Evolutionary conservation across 352 stramenopile species (phyloP), one percentile per base, ranked within the genome.

Genomic region (Phytophthora pistaciae): DNA sequence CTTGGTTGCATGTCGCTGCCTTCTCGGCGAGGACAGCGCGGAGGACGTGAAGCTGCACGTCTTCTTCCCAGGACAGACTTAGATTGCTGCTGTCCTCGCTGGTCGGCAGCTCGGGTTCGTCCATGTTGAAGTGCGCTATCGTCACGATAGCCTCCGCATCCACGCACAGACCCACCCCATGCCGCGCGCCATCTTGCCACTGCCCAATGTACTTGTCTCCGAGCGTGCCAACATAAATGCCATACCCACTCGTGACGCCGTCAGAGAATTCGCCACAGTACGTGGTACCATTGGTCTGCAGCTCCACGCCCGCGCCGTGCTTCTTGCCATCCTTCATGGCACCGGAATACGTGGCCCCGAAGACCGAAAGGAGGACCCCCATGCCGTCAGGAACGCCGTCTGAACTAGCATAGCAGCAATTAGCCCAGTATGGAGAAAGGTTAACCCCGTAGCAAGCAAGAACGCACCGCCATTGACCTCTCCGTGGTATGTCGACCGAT

Each of bases 121-220:
- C 70, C 70, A 65, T 53, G 20, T 44, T 66, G 65, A 88, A 91
- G 6, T 60, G 38, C 11, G 63, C 70, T 25, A 56, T 61, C 0
- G 31, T 61, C 33, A 78, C 56, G 20, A 60, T 36, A 10, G 79
- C 77, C 20, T 87, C 71, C 9, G 70, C 56, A 16, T 85, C 64
- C 1, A 90, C n/a, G 10, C 20, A 66, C 48, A 91, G 44, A 3
- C 80, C 84, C 1, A 79, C 10, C 25, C 84, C 84, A 25, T 86
- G 62, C 4, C 83, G 83, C 6, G 70, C 69, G 3, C 71, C 74
- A 16, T 78, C 61, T 20, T 57, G 42, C 80, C 80, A 91, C 16
- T 86, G 66, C 0, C 83, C 84, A 13, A 85, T 42, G 55, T 79
- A 86, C 59, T 78, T 80, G 48, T 77, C 56, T 10, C 77, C 83